These are phyloP conservation scores for Cladosporium sp. DNA, from an alignment of 2,329 filamentous ascomycete genomes.

Conservation along the genomic window DNA sequence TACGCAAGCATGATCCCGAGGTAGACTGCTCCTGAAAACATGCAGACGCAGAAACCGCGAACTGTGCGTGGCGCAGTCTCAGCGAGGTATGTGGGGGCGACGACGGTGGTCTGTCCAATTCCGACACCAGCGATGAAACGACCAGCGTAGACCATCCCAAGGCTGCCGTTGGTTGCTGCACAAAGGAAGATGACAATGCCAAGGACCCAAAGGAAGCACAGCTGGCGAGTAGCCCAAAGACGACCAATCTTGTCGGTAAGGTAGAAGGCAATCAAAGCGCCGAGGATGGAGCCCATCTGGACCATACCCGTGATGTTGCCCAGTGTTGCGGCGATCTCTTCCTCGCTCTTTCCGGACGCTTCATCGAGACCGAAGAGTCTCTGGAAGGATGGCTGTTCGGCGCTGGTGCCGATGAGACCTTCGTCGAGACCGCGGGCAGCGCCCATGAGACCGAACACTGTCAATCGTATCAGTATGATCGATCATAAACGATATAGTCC, in stretches of 20 bases:
- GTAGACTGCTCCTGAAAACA: constrained; percentile 72
- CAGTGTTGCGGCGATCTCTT: constrained; percentile 60
- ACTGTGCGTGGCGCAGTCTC: constrained; percentile 43
- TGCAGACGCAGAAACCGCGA: constrained; percentile 67
- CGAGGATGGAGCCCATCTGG: constrained; percentile 72
- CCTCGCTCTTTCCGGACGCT: constrained; percentile 49
- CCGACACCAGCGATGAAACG: constrained; percentile 45
- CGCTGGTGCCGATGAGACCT: constrained; percentile 61
- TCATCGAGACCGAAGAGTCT: constrained; percentile 57
- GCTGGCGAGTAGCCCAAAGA: constrained; percentile 33
- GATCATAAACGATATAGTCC: neutral
- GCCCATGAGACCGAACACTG: constrained; percentile 59
- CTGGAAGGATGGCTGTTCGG: constrained; percentile 66
- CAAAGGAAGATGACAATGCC: constrained; percentile 46
- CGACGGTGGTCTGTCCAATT: constrained; percentile 54
- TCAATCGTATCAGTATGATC: constrained; percentile 5
- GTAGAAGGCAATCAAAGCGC: constrained; percentile 59
- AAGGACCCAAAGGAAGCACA: constrained; percentile 32
- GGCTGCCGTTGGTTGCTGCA: constrained; percentile 40
- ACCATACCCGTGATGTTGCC: constrained; percentile 80
- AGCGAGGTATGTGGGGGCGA: constrained; percentile 62
- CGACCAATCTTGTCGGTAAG: constrained; percentile 36
- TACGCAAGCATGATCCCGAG: constrained; percentile 65
- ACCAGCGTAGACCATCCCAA: constrained; percentile 40
- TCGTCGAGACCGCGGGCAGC: constrained; percentile 79